Evolutionary conservation across 2,329 filamentous ascomycete species (phyloP), one percentile per base, ranked within the genome.

Genomic region (Xylaria digitata): DNA sequence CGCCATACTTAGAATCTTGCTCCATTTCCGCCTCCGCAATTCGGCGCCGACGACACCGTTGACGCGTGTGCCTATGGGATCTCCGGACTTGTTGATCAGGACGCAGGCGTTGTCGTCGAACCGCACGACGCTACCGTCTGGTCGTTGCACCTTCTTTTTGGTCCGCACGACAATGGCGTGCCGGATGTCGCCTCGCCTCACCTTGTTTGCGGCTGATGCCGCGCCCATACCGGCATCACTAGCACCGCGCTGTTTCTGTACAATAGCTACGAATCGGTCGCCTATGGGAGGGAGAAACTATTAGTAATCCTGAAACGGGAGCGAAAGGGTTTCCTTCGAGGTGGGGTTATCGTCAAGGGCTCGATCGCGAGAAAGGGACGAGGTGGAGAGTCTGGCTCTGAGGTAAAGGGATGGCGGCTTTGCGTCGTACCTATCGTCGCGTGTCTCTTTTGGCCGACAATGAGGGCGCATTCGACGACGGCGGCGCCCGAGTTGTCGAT

Each of bases 401-500:
- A 23, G 21, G 42, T 19, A 37, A 37, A 17, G 9, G 11, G 6
- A 43, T 30, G 5, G 19, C 9, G n/a, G n/a, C 19, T 48, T 37
- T 2, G 42, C 40, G n/a, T 54, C 43, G 75, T 87, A 97, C 94
- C 96, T 77, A 99, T 94, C 77, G 90, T 91, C 67, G 95, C 96
- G 76, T 90, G 89, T 73, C 89, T 85, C 84, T 97, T 97, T 84
- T 95, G 96, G 77, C 93, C 93, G 76, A 99, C 85, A 70, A 98
- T 92, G 79, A 95, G 91, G 79, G 92, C 92, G 83, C 96, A 99
- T 84, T 99, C 96, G 82, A 98, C 96, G 73, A 99, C 86, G 75
- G 96, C 94, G 74, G 96, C 96, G 79, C 96, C 96, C 72, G 96
- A 98, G 86, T 97, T 99, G 90, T 99, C 96, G 89, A 99, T 98